These are phyloP conservation scores for Gremmenia infestans DNA, from an alignment of 2,329 filamentous ascomycete genomes.

Conservation along the genomic window DNA sequence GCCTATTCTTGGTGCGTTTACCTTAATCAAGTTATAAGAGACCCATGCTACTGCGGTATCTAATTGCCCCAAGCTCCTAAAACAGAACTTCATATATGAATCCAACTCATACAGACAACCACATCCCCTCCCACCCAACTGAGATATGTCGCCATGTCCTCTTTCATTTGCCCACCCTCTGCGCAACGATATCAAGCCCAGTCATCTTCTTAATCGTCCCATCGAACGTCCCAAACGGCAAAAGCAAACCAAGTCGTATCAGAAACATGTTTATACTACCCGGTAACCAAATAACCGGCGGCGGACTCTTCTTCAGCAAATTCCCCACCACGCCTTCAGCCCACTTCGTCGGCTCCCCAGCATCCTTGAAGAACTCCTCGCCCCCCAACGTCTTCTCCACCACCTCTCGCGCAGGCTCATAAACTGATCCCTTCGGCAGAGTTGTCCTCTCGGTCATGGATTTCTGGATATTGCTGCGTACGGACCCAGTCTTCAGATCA, in stretches of 20 bases:
- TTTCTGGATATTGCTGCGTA: slow-evolving; percentile 9
- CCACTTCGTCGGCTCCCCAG: slow-evolving; percentile 13
- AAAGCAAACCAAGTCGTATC: slow-evolving; percentile 5
- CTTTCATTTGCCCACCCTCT: not conserved
- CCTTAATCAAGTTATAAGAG: too few species aligned
- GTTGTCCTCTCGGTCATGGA: not conserved
- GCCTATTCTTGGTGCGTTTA: too few species aligned
- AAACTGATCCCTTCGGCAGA: slow-evolving; percentile 12
- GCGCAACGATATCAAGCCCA: slow-evolving; percentile 4
- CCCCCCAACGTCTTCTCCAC: slow-evolving; percentile 11
- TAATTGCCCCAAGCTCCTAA: too few species aligned
- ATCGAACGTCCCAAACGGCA: slow-evolving; percentile 14
- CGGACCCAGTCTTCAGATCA: slow-evolving; percentile 17
- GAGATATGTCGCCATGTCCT: too few species aligned
- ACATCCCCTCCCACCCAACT: too few species aligned
- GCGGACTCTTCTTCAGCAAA: slow-evolving; percentile 11
- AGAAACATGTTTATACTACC: slow-evolving; percentile 5
- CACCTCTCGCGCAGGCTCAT: slow-evolving; percentile 7
- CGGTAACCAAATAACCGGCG: slow-evolving; percentile 10
- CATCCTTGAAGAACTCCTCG: slow-evolving; percentile 1
- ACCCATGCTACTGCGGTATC: too few species aligned
- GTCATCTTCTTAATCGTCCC: slow-evolving; percentile 3
- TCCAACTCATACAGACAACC: too few species aligned
- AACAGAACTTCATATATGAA: too few species aligned
- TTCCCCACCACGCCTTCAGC: slow-evolving; percentile 13